Percentiles rank a stretch among this genome's conserved stretches.
These are phyloP conservation scores for Delphinella strobiligena DNA, from an alignment of 2,329 filamentous ascomycete species.

Conservation along the genomic window DNA sequence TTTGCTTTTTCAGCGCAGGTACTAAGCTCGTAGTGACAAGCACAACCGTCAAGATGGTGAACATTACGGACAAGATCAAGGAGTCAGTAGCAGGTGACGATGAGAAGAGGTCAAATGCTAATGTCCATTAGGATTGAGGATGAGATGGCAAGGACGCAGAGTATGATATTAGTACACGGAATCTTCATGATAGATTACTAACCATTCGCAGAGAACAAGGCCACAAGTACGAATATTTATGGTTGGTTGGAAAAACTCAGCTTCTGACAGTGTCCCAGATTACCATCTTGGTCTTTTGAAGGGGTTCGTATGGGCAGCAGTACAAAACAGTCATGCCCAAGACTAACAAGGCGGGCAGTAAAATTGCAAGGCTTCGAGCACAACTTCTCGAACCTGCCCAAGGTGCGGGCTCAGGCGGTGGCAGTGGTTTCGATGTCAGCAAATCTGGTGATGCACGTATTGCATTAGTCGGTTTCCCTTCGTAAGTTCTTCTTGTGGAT, in stretches of 20 bases:
- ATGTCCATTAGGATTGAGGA: conserved; percentile 99
- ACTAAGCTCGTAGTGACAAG: neutral
- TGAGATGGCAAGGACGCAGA: conserved; percentile 98
- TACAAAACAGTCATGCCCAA: neutral
- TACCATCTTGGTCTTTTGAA: conserved; percentile 97
- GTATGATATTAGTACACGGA: too few relatives aligned
- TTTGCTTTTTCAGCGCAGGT: too few relatives aligned
- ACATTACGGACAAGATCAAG: conserved; percentile 99
- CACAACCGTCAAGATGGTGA: conserved; percentile 60
- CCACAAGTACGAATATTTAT: conserved; percentile 59
- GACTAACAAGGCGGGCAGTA: conserved; percentile 43
- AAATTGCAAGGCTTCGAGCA: conserved; percentile 86
- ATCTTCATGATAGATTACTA: conserved; percentile 19
- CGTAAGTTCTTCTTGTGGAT: conserved; percentile 28
- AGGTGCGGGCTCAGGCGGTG: conserved; percentile 64
- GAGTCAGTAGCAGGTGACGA: conserved; percentile 49
- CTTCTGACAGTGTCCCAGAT: conserved; percentile 48
- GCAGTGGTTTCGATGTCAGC: conserved; percentile 75
- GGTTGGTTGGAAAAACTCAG: neutral
- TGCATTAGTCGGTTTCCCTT: conserved; percentile 95
- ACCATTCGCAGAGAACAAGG: conserved; percentile 75
- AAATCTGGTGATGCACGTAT: conserved; percentile 96
- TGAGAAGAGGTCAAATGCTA: too few relatives aligned
- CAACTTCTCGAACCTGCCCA: conserved; percentile 84
- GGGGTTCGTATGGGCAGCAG: conserved; percentile 50